Evolutionary conservation across 139 green algal species (phyloP).

Genomic region (Klebsormidium nitens): DNA sequence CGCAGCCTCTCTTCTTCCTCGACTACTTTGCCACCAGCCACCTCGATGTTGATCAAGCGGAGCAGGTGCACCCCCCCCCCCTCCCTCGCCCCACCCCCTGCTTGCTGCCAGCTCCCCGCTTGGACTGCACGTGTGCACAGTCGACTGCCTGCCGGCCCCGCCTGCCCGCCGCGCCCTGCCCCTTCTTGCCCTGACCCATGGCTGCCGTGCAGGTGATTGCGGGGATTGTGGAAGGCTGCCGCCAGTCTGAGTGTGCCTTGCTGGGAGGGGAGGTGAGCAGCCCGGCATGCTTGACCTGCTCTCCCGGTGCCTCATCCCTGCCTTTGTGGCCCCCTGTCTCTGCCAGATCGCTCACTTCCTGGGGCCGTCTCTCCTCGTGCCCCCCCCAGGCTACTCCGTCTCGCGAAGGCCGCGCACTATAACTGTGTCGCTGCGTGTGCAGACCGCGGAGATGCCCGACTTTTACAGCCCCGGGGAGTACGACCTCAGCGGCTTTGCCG

Average conservation of each 20-base stretch:
- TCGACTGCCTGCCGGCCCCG: no score
- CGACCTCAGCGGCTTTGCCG: constrained; percentile 95
- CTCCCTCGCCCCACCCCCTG: no score
- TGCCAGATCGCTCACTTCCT: no score
- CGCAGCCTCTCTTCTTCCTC: constrained; percentile 96
- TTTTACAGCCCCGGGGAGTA: constrained; percentile 97
- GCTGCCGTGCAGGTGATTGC: constrained; percentile 73
- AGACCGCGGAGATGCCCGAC: constrained; percentile 96
- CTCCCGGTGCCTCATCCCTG: not conserved
- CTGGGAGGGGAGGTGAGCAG: constrained; percentile 74
- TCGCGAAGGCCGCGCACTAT: no score
- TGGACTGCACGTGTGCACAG: not conserved
- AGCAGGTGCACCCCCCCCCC: constrained; percentile 52
- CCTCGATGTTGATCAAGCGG: constrained; percentile 89
- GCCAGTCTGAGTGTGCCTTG: constrained; percentile 75
- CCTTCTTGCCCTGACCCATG: no score
- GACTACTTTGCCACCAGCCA: constrained; percentile 87
- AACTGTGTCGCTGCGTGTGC: not conserved
- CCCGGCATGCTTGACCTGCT: not conserved
- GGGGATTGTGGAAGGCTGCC: constrained; percentile 94
- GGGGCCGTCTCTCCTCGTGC: no score
- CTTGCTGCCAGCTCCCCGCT: not conserved
- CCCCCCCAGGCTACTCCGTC: no score
- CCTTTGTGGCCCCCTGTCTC: no score
- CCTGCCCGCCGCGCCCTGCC: no score